Evolutionary conservation across 805 yeast species (phyloP).

Genomic region (Suhomyces sp.): DNA sequence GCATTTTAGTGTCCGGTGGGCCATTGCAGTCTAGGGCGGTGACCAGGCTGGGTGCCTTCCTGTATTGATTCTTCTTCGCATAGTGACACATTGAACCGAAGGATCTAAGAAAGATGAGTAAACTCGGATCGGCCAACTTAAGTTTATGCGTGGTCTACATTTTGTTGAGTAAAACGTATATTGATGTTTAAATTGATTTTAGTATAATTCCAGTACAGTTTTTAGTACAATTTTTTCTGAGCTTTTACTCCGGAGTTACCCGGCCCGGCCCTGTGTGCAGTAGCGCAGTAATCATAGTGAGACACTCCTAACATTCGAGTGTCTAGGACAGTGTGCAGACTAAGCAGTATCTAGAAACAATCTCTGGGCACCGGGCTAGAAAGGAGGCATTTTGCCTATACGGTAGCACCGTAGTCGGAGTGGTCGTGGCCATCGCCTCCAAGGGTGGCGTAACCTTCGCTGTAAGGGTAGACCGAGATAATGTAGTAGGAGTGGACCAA

Average conservation of each 20-base stretch:
- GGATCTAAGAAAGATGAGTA: conserved; percentile 20
- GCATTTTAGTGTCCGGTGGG: not conserved
- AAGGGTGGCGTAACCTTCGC: conserved; percentile 24
- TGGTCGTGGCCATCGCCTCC: conserved; percentile 30
- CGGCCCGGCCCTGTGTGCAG: not conserved
- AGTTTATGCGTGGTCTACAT: conserved; percentile 35
- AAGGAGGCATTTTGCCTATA: not conserved
- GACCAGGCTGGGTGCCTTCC: not conserved
- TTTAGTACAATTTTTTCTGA: not conserved
- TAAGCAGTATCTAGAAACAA: not conserved
- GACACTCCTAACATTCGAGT: not conserved
- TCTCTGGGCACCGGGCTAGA: not conserved
- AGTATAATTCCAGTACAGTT: not conserved
- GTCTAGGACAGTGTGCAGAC: not conserved
- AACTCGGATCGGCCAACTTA: conserved; percentile 43
- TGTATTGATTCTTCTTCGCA: conserved; percentile 31
- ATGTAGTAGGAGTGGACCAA: conserved; percentile 75
- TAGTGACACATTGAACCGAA: conserved; percentile 49
- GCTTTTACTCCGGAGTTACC: not conserved
- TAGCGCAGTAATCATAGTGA: not conserved
- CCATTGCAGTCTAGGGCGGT: not conserved
- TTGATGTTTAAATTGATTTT: not conserved
- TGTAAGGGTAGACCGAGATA: conserved; percentile 65
- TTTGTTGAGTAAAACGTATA: not conserved
- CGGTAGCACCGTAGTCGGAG: conserved; percentile 13